Evolutionary conservation across 225 moss, liverwort and hornwort species (phyloP).

Genomic region (Straminergon stramineum): DNA sequence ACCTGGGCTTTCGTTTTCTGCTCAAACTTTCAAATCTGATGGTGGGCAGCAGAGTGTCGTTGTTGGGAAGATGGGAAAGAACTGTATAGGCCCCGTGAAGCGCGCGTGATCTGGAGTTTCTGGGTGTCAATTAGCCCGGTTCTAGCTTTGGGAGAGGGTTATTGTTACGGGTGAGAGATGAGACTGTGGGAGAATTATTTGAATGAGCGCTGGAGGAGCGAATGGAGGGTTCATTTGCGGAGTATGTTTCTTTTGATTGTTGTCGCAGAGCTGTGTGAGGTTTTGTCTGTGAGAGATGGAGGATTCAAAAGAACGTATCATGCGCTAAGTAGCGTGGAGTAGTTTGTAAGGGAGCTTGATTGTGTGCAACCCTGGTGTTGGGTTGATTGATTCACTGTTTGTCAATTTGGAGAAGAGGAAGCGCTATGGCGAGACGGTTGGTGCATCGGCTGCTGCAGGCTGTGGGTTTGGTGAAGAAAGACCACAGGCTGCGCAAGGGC

Average conservation of each 20-base stretch:
- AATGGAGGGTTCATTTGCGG: neutral
- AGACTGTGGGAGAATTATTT: neutral
- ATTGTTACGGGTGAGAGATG: neutral
- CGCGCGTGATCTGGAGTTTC: neutral
- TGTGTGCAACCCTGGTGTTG: neutral
- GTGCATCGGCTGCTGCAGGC: neutral
- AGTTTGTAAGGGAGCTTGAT: neutral
- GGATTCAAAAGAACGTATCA: neutral
- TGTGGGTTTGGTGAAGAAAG: slow-evolving; percentile 10
- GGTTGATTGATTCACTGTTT: neutral
- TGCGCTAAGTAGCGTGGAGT: neutral
- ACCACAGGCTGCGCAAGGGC: slow-evolving; percentile 8
- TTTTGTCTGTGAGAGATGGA: neutral
- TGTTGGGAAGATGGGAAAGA: neutral
- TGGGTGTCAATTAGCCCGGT: neutral
- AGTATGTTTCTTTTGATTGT: neutral
- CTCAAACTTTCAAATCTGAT: neutral
- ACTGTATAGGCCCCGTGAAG: neutral
- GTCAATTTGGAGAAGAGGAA: neutral
- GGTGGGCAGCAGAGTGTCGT: neutral
- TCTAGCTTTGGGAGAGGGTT: neutral
- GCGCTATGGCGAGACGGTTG: neutral
- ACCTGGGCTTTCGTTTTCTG: neutral
- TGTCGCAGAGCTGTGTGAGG: neutral
- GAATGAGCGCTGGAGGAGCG: neutral